Evolutionary conservation across 169 alveolate species (phyloP), one percentile per base, ranked within the genome.

Genomic region (Eimeria zaria): DNA sequence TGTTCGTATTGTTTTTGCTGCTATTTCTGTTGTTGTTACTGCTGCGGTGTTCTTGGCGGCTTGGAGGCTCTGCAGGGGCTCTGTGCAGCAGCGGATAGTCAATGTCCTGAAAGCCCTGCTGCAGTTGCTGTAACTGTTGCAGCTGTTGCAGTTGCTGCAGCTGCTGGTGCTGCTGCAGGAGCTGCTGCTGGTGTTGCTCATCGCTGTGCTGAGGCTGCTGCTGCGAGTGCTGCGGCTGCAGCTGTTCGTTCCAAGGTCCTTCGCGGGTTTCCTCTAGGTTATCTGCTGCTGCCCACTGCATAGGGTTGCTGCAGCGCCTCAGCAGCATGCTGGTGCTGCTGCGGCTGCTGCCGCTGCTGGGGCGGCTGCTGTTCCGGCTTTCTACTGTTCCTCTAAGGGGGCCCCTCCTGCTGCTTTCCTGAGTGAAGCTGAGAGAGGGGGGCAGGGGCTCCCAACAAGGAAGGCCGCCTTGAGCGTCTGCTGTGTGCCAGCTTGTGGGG

Each of bases 261-360:
- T 22, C 53, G 51, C n/a, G 6, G 8, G 30, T 0, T 36, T 74
- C 85, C 58, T 74, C 85, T 1, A n/a, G 20, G 39, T 60, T 27
- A 22, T 74, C 85, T 2, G 60, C 85, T 2, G 85, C 0, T 14
- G 39, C 85, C 85, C 85, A 74, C 41, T 41, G 85, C 58, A 41
- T 39, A 22, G 53, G 85, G 60, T 46, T 46, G 53, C 62, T 74
- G 85, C 85, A 74, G 60, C 85, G 53, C 36, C 58, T 74, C 58
- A 74, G 58, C 33, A 74, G 85, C 85, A 74, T 27, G 22, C 58
- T 46, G 36, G 62, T 74, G 85, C 85, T 74, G 85, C 85, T 74
- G 85, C 36, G 44, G 78, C 78, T 74, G 85, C 85, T 74, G 16
- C 60, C 24, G 60, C 60, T 39, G 85, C 85, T 74, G 85, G 62